A percentile compares a stretch with the other conserved stretches of the same genome.
Conservation (phyloP, 2,329 filamentous ascomycete genomes). For the Botrytis porri region DNA sequence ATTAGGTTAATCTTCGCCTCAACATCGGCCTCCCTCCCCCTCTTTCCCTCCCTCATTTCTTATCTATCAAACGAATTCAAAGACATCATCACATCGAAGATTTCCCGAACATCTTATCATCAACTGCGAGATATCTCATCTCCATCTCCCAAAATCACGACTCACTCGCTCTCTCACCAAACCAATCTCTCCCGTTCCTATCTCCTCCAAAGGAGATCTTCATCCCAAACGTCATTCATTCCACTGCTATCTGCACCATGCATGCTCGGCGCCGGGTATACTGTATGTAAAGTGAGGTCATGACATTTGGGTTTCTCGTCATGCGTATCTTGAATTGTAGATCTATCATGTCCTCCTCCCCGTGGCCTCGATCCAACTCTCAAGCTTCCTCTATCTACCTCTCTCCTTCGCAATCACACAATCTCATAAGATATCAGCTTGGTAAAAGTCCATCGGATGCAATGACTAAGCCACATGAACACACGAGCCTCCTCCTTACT, state of each 20-base stretch:
- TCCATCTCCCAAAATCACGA: background rate
- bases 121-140: background rate
- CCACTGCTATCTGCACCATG: background rate
- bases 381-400: background rate
- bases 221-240: background rate
- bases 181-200: background rate
- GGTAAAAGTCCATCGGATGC: background rate
- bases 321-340: background rate
- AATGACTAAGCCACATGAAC: background rate
- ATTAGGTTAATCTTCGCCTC: slow-evolving; percentile 7
- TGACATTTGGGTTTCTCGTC: background rate
- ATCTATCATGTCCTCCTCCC: background rate
- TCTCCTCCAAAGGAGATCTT: background rate
- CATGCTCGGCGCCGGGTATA: background rate
- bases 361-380: background rate
- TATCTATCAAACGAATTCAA: background rate
- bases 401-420: background rate
- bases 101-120: background rate
- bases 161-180: background rate
- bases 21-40: background rate
- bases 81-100: background rate
- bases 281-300: background rate
- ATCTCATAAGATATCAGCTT: background rate
- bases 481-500: background rate
- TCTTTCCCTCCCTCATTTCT: background rate